Evolutionary conservation across 2,329 filamentous ascomycete genomes (phyloP).

Genomic region (Onygenales sp.): DNA sequence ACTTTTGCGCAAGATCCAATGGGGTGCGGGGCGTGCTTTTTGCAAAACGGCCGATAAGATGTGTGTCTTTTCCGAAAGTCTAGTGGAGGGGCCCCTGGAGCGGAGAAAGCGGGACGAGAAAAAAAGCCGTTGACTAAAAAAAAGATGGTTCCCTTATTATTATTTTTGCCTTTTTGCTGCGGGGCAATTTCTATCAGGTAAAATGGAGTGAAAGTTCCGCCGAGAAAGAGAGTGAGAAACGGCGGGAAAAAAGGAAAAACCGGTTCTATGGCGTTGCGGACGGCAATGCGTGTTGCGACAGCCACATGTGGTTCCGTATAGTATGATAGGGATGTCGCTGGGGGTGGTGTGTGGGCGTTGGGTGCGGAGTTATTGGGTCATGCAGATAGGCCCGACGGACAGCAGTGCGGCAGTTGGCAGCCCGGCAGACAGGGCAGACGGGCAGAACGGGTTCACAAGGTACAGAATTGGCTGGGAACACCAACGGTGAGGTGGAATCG

Average conservation of each 20-base stretch:
- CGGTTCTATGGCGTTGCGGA: background rate
- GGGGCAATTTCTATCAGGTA: background rate
- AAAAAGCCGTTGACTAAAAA: background rate
- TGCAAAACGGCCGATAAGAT: background rate
- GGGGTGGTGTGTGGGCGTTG: background rate
- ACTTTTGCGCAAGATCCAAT: background rate
- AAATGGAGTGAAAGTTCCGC: background rate
- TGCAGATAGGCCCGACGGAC: constrained; percentile 1
- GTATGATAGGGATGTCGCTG: background rate
- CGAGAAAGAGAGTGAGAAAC: background rate
- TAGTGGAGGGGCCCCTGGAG: background rate
- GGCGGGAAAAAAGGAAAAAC: background rate
- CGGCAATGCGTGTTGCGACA: background rate
- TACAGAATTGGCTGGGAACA: background rate
- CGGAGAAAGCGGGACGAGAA: background rate
- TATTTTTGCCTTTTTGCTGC: background rate
- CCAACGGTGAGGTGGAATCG: background rate
- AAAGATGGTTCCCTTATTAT: too few relatives aligned
- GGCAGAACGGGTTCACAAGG: background rate
- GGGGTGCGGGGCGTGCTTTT: too few relatives aligned
- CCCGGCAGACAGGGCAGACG: background rate
- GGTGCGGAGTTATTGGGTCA: background rate
- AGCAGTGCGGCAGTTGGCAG: background rate
- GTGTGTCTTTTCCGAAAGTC: background rate
- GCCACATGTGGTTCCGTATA: background rate